A percentile compares a stretch with the other conserved stretches of the same genome.
Conservation (phyloP, 768 basidiomycete genomes). For the Pleurotus platypus region DNA sequence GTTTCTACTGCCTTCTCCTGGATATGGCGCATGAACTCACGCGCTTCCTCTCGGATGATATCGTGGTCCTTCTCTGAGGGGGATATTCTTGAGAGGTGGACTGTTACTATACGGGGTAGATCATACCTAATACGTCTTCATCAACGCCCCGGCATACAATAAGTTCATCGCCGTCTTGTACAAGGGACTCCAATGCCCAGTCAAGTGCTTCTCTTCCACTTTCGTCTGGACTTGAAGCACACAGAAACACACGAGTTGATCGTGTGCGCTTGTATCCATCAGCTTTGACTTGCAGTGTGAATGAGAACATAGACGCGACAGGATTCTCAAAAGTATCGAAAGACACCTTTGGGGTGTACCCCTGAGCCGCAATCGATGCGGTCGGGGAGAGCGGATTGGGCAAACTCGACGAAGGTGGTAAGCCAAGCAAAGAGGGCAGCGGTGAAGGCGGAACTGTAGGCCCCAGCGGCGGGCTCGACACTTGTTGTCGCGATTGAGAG, state of each 20-base stretch:
- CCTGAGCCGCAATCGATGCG: conserved; percentile 17
- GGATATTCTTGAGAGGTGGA: background rate
- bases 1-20: conserved; percentile 77
- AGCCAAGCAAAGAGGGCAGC: conserved; percentile 10
- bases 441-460: conserved; percentile 1
- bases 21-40: conserved; percentile 74
- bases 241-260: conserved; percentile 84
- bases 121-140: conserved; percentile 75
- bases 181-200: conserved; percentile 84
- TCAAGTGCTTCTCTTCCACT: conserved; percentile 86
- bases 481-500: background rate
- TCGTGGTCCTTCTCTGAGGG: conserved; percentile 70
- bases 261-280: conserved; percentile 74
- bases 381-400: conserved; percentile 10
- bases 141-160: conserved; percentile 91
- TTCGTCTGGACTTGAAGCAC: conserved; percentile 86
- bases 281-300: conserved; percentile 79
- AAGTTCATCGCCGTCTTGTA: conserved; percentile 88
- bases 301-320: conserved; percentile 81
- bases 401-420: conserved; percentile 9
- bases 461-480: conserved; percentile 2
- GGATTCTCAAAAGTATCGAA: conserved; percentile 88
- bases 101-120: background rate
- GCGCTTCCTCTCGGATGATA: conserved; percentile 79
- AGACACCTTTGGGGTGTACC: conserved; percentile 70